phyloP scores from a whole-genome alignment of 148 eudicot genomes.

The Rhododendron henanense region DNA sequence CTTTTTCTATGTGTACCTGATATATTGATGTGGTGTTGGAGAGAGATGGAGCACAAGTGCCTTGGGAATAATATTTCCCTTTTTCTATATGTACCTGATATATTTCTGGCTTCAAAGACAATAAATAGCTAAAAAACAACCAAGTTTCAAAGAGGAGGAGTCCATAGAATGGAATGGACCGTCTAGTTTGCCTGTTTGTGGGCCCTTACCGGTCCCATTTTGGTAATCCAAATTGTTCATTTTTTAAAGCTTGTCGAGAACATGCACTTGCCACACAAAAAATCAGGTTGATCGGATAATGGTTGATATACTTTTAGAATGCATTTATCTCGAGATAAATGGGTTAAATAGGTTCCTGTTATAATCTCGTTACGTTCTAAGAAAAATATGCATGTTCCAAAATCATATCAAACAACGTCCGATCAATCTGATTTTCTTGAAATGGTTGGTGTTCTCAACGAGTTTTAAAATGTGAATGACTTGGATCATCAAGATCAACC shows the following conservation, averaged over 20 bases:
- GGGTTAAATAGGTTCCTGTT: neutral
- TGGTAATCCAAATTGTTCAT: too few species aligned
- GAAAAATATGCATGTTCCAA: too few species aligned
- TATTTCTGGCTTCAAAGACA: neutral
- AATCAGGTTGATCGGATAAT: too few species aligned
- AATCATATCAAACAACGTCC: neutral
- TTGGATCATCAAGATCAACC: neutral
- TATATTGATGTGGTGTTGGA: neutral
- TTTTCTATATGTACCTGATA: neutral
- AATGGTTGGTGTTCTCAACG: neutral
- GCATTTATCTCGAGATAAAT: too few species aligned
- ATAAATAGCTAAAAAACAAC: neutral
- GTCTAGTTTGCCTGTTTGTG: neutral
- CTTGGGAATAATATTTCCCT: neutral
- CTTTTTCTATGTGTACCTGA: neutral
- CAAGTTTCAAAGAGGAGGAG: neutral
- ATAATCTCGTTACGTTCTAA: neutral
- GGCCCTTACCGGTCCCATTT: neutral
- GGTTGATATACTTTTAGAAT: neutral
- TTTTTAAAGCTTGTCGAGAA: too few species aligned
- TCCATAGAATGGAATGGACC: neutral
- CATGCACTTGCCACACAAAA: neutral
- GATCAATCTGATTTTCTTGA: too few species aligned
- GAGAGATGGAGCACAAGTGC: neutral
- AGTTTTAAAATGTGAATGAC: too few species aligned